These are phyloP conservation scores for Coccomyxa sp. DNA, from an alignment of 139 green algal genomes.

Conservation along the genomic window DNA sequence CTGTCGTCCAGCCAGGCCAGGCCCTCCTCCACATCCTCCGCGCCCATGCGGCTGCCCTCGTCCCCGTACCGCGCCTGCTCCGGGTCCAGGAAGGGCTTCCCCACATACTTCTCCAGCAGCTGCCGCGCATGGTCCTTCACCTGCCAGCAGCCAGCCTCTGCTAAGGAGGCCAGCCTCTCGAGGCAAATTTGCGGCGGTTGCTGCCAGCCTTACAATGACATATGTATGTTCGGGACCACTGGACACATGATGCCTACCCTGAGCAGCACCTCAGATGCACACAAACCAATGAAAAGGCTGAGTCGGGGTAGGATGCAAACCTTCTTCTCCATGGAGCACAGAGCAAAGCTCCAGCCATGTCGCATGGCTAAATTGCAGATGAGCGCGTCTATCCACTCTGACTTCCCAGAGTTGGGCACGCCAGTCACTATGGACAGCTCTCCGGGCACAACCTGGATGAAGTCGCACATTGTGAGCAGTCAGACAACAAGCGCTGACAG, in stretches of 20 bases:
- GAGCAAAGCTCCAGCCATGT: conserved; percentile 83
- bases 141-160: conserved; percentile 6
- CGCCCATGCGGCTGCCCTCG: conserved; percentile 37
- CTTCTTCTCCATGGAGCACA: conserved; percentile 90
- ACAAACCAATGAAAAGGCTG: no score
- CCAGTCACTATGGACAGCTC: conserved; percentile 96
- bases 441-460: conserved; percentile 66
- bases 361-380: conserved; percentile 75
- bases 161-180: no score
- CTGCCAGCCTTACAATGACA: no score
- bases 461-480: background rate
- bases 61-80: conserved; percentile 42
- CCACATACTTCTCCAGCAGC: conserved; percentile 85
- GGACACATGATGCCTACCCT: no score
- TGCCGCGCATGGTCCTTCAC: conserved; percentile 74
- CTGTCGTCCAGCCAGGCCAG: conserved; percentile 76
- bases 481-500: no score
- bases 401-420: conserved; percentile 95
- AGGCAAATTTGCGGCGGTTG: no score
- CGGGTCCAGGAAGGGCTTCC: conserved; percentile 68
- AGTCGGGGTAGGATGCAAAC: no score
- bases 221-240: no score
- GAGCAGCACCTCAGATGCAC: no score
- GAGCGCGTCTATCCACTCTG: conserved; percentile 95
- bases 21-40: conserved; percentile 55